phyloP scores from a whole-genome alignment of 2,329 filamentous ascomycete species.

The Diplodia sapinea region DNA sequence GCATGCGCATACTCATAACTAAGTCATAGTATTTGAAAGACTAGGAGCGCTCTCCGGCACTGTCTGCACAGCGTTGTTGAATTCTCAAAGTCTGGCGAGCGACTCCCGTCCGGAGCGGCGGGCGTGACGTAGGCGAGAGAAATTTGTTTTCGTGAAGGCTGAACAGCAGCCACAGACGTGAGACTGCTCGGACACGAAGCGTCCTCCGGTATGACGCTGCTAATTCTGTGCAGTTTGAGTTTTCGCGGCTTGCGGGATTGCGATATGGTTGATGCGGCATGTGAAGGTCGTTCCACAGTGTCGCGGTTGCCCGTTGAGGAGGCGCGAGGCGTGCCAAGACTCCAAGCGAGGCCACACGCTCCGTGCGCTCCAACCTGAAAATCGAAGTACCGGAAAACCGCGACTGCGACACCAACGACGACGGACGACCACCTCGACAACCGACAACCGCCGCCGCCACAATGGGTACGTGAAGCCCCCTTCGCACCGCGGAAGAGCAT shows the following conservation, averaged over 20 bases:
- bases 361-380: conserved; percentile 29
- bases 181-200: no score
- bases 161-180: not conserved
- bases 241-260: not conserved
- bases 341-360: conserved; percentile 28
- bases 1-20: not conserved
- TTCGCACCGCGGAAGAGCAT: not conserved
- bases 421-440: conserved; percentile 31
- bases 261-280: not conserved
- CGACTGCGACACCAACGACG: conserved; percentile 31
- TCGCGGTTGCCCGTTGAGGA: conserved; percentile 8
- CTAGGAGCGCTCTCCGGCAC: not conserved
- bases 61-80: not conserved
- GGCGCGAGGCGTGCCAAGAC: conserved; percentile 20
- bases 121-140: not conserved
- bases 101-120: not conserved
- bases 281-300: not conserved
- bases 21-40: not conserved
- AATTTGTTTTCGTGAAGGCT: not conserved
- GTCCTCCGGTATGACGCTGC: no score
- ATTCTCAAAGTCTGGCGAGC: not conserved
- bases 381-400: conserved; percentile 24
- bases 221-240: no score
- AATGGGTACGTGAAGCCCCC: conserved; percentile 31
- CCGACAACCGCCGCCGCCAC: conserved; percentile 31